Conservation (phyloP, 495 filamentous ascomycete species). For the Neurospora pannonica region DNA sequence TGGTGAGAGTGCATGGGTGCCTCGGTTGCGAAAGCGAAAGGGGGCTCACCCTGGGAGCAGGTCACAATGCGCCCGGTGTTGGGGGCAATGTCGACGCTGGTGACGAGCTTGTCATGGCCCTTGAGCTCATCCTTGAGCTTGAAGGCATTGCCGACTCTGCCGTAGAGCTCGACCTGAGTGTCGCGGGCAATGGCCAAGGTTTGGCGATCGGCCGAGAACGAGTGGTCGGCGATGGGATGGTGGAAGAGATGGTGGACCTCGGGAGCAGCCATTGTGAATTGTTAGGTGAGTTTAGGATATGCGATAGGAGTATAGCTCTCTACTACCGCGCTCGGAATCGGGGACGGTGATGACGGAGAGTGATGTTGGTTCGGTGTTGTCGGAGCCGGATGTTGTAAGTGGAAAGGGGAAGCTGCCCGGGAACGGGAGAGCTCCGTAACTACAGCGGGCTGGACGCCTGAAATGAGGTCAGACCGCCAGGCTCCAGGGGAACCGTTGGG, state of each 20-base stretch:
- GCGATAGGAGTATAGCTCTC: conserved; percentile 97
- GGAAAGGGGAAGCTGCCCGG: background rate
- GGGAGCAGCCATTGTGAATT: conserved; percentile 59
- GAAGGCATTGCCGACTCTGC: conserved; percentile 62
- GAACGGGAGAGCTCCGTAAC: background rate
- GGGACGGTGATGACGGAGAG: conserved; percentile 3
- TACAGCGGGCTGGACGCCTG: background rate
- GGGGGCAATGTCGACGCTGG: conserved; percentile 90
- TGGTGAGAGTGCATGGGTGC: background rate
- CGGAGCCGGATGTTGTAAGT: background rate
- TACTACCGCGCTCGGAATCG: conserved; percentile 59
- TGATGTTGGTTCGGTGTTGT: conserved; percentile 5
- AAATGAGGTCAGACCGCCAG: background rate
- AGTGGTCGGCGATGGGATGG: conserved; percentile 91
- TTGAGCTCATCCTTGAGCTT: conserved; percentile 82
- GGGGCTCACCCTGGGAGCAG: conserved; percentile 74
- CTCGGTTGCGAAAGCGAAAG: background rate
- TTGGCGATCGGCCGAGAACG: conserved; percentile 84
- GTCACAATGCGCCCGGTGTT: conserved; percentile 87
- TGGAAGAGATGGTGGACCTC: conserved; percentile 97
- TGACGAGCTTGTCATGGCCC: conserved; percentile 94
- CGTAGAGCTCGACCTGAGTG: conserved; percentile 84
- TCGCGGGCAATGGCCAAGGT: conserved; percentile 88
- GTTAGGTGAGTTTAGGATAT: background rate
- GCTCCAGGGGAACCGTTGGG: background rate